Percentiles rank a stretch among this genome's conserved stretches.
phyloP scores from a whole-genome alignment of 169 alveolate species.

The Cryptosporidium canis region DNA sequence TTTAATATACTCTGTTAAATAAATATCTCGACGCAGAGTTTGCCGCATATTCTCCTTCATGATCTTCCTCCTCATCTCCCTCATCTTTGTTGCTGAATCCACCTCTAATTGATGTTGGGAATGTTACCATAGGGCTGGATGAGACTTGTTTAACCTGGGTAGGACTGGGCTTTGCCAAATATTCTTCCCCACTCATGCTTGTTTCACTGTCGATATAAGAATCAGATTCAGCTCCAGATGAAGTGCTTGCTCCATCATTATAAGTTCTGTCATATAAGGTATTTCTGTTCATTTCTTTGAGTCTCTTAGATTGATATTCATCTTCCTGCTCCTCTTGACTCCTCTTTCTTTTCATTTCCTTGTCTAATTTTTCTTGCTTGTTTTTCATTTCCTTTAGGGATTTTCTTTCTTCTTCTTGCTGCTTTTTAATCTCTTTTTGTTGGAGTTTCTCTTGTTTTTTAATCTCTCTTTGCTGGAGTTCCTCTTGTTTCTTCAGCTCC shows the following conservation, averaged over 20 bases:
- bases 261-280: neutral
- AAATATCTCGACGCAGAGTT: neutral
- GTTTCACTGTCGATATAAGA: too few species aligned
- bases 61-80: neutral
- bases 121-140: conserved; percentile 2
- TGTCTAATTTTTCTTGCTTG: neutral
- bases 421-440: neutral
- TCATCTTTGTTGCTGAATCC: neutral
- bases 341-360: neutral
- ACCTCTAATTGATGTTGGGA: neutral
- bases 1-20: neutral
- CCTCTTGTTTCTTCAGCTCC: neutral
- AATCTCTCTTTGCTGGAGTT: neutral
- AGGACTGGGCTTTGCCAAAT: neutral
- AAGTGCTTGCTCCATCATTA: neutral
- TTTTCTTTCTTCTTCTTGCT: neutral
- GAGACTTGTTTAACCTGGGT: conserved; percentile 29
- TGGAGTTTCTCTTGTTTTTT: neutral
- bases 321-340: neutral
- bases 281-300: neutral
- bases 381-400: neutral
- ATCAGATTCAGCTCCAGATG: neutral
- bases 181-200: too few species aligned
- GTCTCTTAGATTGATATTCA: neutral
- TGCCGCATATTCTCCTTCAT: neutral